Conservation (phyloP, 768 basidiomycete genomes). For the Macrolepiota albuminosa region DNA sequence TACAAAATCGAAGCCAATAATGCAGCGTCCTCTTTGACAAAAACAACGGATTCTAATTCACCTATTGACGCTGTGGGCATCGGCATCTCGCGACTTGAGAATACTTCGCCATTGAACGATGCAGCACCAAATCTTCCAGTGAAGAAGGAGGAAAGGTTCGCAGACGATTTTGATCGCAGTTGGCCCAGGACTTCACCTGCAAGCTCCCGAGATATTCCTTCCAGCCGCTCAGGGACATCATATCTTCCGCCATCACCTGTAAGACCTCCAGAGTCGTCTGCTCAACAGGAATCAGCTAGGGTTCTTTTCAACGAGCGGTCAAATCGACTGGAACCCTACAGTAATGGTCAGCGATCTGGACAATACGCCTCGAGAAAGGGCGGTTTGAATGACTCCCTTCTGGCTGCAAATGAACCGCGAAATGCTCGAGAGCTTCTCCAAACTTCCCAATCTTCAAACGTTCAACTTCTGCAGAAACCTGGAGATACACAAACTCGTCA, state of each 20-base stretch:
- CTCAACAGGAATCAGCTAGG: conserved; percentile 56
- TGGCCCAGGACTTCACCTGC: conserved; percentile 74
- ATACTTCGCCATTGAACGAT: conserved; percentile 16
- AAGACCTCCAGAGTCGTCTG: conserved; percentile 32
- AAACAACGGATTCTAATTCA: conserved; percentile 13
- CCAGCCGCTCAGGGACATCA: conserved; percentile 17
- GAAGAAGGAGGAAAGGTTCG: conserved; percentile 83
- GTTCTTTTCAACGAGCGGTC: conserved; percentile 95
- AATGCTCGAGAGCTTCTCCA: conserved; percentile 41
- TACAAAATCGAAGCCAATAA: conserved; percentile 70
- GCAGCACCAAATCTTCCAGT: conserved; percentile 40
- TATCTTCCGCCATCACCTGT: conserved; percentile 29
- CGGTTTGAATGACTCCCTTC: conserved; percentile 36
- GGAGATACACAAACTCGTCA: conserved; percentile 26
- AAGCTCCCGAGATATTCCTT: conserved; percentile 33
- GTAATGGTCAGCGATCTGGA: conserved; percentile 42
- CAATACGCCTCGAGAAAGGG: conserved; percentile 40
- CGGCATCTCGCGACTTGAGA: conserved; percentile 18
- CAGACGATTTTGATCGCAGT: conserved; percentile 92
- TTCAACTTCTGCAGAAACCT: conserved; percentile 63
- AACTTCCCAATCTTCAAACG: conserved; percentile 23
- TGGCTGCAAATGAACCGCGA: conserved; percentile 36
- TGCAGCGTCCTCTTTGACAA: conserved; percentile 21
- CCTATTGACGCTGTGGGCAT: conserved; percentile 18
- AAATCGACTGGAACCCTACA: conserved; percentile 84